A percentile compares a stretch with the other conserved stretches of the same genome.
Conservation (phyloP, 192 early-diverging fungal genomes). For the Thamnidium elegans region DNA sequence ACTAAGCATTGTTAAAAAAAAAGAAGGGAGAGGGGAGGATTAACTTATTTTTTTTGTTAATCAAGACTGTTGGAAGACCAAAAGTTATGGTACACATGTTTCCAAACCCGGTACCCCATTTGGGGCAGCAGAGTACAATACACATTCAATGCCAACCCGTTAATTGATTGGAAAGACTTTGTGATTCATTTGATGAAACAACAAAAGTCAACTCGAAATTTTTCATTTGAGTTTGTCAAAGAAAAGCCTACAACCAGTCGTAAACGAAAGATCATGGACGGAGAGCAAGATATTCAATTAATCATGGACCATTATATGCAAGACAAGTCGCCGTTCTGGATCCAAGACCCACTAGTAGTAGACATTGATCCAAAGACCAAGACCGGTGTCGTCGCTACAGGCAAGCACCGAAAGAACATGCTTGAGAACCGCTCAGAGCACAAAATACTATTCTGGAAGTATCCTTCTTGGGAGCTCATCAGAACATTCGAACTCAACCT, state of each 20-base stretch:
- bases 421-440: constrained; percentile 22
- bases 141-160: neutral
- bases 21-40: neutral
- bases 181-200: constrained; percentile 26
- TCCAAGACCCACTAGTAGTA: constrained; percentile 35
- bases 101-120: constrained; percentile 9
- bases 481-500: constrained; percentile 31
- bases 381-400: constrained; percentile 30
- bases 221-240: constrained; percentile 16
- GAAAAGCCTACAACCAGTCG: neutral
- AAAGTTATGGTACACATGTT: constrained; percentile 31
- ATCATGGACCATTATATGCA: too few species aligned
- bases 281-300: neutral
- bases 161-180: constrained; percentile 33
- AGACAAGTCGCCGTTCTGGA: constrained; percentile 19
- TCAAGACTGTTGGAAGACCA: constrained; percentile 25
- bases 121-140: constrained; percentile 26
- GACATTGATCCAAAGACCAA: constrained; percentile 30
- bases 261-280: neutral
- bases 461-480: constrained; percentile 31
- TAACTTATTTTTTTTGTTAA: constrained; percentile 4
- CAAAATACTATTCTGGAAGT: constrained; percentile 36
- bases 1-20: neutral
- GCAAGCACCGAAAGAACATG: constrained; percentile 27
- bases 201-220: constrained; percentile 5